A percentile compares a stretch with the other conserved stretches of the same genome.
Conservation (phyloP, 371 early-diverging fungal species). For the Syncephalis plumigaleata region DNA sequence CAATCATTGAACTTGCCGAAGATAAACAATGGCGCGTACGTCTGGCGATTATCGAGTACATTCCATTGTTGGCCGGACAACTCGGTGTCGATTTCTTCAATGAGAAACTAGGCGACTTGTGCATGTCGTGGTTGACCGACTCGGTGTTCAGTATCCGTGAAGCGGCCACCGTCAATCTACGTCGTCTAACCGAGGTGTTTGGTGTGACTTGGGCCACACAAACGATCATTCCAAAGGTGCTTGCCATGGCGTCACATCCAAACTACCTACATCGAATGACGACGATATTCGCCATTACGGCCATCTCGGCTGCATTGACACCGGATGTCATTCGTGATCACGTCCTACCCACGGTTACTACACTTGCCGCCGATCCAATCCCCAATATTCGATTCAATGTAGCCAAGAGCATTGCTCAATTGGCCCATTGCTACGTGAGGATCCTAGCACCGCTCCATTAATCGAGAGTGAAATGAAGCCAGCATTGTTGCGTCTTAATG, state of each 20-base stretch:
- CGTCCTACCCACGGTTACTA: conserved; percentile 76
- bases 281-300: conserved; percentile 86
- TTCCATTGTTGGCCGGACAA: conserved; percentile 87
- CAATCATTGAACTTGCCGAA: conserved; percentile 94
- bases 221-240: conserved; percentile 84
- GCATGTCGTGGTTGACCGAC: conserved; percentile 95
- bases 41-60: conserved; percentile 93
- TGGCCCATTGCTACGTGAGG: conserved; percentile 61
- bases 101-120: conserved; percentile 78
- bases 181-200: conserved; percentile 88
- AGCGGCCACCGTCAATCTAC: conserved; percentile 84
- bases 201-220: conserved; percentile 95
- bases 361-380: conserved; percentile 80
- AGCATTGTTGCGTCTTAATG: conserved; percentile 58
- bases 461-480: conserved; percentile 56
- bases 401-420: conserved; percentile 79
- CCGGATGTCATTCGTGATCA: conserved; percentile 73
- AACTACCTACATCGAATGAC: conserved; percentile 96
- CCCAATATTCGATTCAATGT: conserved; percentile 99
- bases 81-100: conserved; percentile 92
- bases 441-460: conserved; percentile 36
- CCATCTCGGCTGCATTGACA: conserved; percentile 75
- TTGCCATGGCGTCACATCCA: conserved; percentile 70
- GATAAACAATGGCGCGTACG: conserved; percentile 99
- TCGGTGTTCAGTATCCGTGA: conserved; percentile 93